Conservation (phyloP, 495 filamentous ascomycete species). For the Pyrenopolyporus hunteri region DNA sequence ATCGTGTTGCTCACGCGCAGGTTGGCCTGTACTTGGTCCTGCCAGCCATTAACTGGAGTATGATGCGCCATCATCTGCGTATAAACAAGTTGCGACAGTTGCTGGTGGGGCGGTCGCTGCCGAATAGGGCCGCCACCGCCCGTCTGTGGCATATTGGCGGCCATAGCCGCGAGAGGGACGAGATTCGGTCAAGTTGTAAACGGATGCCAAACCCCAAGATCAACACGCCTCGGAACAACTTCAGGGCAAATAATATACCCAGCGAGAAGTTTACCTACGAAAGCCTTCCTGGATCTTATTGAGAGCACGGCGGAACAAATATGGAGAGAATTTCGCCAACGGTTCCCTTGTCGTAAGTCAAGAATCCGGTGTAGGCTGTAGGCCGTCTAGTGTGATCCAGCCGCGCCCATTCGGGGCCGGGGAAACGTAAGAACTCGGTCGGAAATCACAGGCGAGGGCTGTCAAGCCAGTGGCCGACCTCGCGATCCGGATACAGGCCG, state of each 20-base stretch:
- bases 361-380: conserved; percentile 39
- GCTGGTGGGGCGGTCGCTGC: conserved; percentile 43
- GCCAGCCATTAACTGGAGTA: conserved; percentile 40
- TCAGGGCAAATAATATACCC: not conserved
- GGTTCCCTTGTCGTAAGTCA: conserved; percentile 20
- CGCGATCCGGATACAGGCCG: too few relatives aligned
- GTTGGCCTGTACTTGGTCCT: conserved; percentile 35
- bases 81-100: conserved; percentile 39
- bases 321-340: conserved; percentile 4
- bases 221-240: not conserved
- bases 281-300: not conserved
- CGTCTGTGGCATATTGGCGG: conserved; percentile 56
- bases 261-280: not conserved
- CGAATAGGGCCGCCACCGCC: conserved; percentile 39
- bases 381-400: conserved; percentile 37
- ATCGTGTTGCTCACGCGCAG: conserved; percentile 45
- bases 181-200: conserved; percentile 23
- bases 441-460: too few relatives aligned
- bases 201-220: not conserved
- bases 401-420: conserved; percentile 37
- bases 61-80: conserved; percentile 36
- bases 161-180: conserved; percentile 50
- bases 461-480: too few relatives aligned
- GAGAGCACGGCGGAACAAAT: not conserved
- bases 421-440: too few relatives aligned